A percentile compares a stretch with the other conserved stretches of the same genome.
Evolutionary conservation across 768 basidiomycete species (phyloP).

Genomic region (Rhodosporidiobolus sp.): DNA sequence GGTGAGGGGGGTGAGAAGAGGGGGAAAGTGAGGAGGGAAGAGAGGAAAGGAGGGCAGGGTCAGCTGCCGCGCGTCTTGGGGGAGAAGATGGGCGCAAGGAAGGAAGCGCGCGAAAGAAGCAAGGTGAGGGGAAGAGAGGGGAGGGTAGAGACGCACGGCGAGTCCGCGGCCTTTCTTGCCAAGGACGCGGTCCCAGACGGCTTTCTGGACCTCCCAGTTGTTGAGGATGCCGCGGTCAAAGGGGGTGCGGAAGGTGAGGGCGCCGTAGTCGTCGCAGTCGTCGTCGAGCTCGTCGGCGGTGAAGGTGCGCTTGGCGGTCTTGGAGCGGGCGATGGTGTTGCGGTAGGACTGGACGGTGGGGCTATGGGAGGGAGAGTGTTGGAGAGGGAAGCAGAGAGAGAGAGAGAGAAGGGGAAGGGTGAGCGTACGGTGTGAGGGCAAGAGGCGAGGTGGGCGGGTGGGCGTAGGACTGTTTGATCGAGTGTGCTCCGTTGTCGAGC

Average conservation of each 20-base stretch:
- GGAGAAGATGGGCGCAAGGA: too few species aligned
- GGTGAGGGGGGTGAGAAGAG: too few species aligned
- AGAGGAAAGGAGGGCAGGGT: too few species aligned
- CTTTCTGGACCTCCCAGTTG: constrained; percentile 94
- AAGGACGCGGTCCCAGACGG: constrained; percentile 88
- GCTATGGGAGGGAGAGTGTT: neutral
- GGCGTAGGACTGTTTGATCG: constrained; percentile 69
- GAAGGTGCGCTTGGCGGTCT: constrained; percentile 75
- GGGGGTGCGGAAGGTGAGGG: constrained; percentile 75
- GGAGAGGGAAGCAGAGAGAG: neutral
- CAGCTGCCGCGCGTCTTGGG: too few species aligned
- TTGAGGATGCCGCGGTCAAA: constrained; percentile 89
- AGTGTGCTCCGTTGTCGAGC: constrained; percentile 82
- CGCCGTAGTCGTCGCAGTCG: constrained; percentile 71
- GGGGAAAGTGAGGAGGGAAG: too few species aligned
- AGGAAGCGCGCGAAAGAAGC: too few species aligned
- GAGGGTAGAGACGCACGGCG: constrained; percentile 54
- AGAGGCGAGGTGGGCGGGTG: constrained; percentile 42
- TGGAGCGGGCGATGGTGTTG: constrained; percentile 81
- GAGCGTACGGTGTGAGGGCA: constrained; percentile 45
- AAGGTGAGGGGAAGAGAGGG: too few species aligned
- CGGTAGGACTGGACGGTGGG: constrained; percentile 59
- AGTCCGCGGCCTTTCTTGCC: constrained; percentile 52
- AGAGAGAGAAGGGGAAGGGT: neutral
- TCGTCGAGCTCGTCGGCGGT: constrained; percentile 75